Conservation (phyloP, 78 protist species). For the Corallochytrium limacisporum region DNA sequence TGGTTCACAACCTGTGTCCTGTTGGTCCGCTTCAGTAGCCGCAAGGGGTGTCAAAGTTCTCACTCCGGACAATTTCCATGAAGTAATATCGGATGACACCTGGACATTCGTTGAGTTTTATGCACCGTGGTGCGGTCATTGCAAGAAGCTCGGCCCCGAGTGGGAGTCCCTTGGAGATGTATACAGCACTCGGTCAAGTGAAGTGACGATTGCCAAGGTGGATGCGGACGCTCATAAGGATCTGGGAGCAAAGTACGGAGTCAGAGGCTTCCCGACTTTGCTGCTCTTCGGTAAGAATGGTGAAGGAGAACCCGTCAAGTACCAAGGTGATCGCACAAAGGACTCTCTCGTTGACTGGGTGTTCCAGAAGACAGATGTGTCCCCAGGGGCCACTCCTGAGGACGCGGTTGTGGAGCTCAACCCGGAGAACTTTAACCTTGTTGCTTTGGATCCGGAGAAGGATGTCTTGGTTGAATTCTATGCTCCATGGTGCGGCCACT, state of each 20-base stretch:
- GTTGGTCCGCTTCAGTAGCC: too few relatives aligned
- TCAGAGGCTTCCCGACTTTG: slow-evolving; percentile 82
- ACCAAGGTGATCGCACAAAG: slow-evolving; percentile 44
- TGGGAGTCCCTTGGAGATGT: slow-evolving; percentile 49
- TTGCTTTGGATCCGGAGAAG: slow-evolving; percentile 44
- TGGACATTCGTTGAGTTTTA: too few relatives aligned
- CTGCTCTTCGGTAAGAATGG: slow-evolving; percentile 58
- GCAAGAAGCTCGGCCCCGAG: slow-evolving; percentile 31
- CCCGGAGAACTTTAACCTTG: slow-evolving; percentile 30
- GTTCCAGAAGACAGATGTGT: slow-evolving; percentile 10
- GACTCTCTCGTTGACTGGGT: slow-evolving; percentile 40
- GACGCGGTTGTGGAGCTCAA: slow-evolving; percentile 47
- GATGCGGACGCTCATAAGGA: slow-evolving; percentile 50
- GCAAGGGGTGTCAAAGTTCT: too few relatives aligned
- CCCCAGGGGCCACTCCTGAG: background rate
- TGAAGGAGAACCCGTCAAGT: slow-evolving; percentile 25
- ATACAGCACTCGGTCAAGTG: slow-evolving; percentile 8
- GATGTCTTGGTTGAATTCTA: slow-evolving; percentile 73
- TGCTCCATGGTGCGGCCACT: slow-evolving; percentile 90
- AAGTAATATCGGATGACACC: too few relatives aligned
- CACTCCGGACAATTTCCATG: too few relatives aligned
- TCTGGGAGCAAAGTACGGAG: slow-evolving; percentile 38
- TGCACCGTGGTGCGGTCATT: too few relatives aligned
- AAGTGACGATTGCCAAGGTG: slow-evolving; percentile 55
- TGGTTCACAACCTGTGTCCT: too few relatives aligned